Evolutionary conservation across 2,329 filamentous ascomycete genomes (phyloP).

Genomic region (Botrytis pseudocinerea): DNA sequence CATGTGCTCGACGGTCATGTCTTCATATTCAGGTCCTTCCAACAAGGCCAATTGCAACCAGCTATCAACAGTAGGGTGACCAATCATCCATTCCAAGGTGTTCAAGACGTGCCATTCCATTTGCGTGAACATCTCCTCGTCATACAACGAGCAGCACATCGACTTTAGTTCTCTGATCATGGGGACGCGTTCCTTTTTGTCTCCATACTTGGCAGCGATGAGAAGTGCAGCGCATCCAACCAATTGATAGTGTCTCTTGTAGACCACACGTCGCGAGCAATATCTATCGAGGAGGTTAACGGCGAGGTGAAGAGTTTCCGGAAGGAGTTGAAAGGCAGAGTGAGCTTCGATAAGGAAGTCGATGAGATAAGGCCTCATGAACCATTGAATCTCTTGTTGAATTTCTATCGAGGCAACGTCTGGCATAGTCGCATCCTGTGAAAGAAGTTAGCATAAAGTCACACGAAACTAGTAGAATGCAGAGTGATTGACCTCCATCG

Average conservation of each 20-base stretch:
- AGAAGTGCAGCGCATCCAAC: conserved; percentile 94
- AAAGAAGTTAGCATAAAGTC: conserved; percentile 38
- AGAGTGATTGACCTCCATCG: conserved; percentile 71
- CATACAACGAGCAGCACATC: conserved; percentile 98
- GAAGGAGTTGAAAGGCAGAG: conserved; percentile 87
- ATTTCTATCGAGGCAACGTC: conserved; percentile 98
- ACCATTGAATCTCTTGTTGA: conserved; percentile 99
- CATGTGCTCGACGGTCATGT: conserved; percentile 92
- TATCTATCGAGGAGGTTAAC: conserved; percentile 97
- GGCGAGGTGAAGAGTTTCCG: conserved; percentile 92
- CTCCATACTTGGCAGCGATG: conserved; percentile 97
- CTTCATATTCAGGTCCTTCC: conserved; percentile 67
- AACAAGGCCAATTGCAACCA: conserved; percentile 86
- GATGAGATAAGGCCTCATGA: conserved; percentile 96
- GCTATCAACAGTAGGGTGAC: conserved; percentile 92
- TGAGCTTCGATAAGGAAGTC: conserved; percentile 98
- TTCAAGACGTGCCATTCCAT: conserved; percentile 99
- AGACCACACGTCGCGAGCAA: conserved; percentile 95
- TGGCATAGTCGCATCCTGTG: conserved; percentile 78
- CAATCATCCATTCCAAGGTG: conserved; percentile 93
- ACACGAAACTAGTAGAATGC: conserved; percentile 18
- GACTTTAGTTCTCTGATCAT: conserved; percentile 96
- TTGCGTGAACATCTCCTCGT: conserved; percentile 99
- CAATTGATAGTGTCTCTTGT: conserved; percentile 98
- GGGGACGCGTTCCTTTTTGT: conserved; percentile 98